A percentile compares a stretch with the other conserved stretches of the same genome.
Conservation (phyloP, 169 alveolate genomes). For the Cryptosporidium canis region DNA sequence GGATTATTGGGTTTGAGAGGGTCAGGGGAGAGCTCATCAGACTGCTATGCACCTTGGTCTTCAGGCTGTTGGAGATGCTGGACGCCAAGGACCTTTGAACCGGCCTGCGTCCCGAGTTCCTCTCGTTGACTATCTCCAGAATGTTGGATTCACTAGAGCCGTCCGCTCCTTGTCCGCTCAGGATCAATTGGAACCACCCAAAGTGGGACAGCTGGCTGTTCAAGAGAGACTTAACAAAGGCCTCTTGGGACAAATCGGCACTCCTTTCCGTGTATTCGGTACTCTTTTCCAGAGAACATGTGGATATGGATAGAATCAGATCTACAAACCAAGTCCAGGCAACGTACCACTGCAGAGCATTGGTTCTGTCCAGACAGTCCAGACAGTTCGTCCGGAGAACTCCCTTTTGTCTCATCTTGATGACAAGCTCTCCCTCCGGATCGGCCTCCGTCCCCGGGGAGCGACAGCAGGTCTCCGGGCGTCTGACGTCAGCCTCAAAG, state of each 20-base stretch:
- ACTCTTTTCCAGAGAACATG: not conserved
- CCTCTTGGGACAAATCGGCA: not conserved
- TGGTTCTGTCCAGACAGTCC: constrained; percentile 97
- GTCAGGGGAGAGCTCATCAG: not conserved
- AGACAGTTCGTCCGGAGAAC: constrained; percentile 95
- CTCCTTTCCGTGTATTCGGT: not conserved
- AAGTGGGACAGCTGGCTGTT: constrained; percentile 50
- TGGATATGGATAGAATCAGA: constrained; percentile 26
- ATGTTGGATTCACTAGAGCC: not conserved
- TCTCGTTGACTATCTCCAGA: not conserved
- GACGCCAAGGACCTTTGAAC: not conserved
- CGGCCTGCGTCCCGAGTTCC: not conserved
- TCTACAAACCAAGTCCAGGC: constrained; percentile 82
- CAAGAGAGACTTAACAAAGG: constrained; percentile 56
- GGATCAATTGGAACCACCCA: constrained; percentile 68
- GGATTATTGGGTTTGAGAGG: constrained; percentile 2
- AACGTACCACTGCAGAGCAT: constrained; percentile 92
- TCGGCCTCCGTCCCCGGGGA: not conserved
- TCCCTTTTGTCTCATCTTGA: constrained; percentile 88
- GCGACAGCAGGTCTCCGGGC: not conserved
- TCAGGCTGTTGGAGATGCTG: not conserved
- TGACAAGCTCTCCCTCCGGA: not conserved
- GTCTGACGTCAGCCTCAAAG: not conserved
- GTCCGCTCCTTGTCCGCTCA: not conserved
- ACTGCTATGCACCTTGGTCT: not conserved